Evolutionary conservation across 495 filamentous ascomycete species (phyloP), one percentile per base, ranked within the genome.

Genomic region (Hypomontagnella monticulosa): DNA sequence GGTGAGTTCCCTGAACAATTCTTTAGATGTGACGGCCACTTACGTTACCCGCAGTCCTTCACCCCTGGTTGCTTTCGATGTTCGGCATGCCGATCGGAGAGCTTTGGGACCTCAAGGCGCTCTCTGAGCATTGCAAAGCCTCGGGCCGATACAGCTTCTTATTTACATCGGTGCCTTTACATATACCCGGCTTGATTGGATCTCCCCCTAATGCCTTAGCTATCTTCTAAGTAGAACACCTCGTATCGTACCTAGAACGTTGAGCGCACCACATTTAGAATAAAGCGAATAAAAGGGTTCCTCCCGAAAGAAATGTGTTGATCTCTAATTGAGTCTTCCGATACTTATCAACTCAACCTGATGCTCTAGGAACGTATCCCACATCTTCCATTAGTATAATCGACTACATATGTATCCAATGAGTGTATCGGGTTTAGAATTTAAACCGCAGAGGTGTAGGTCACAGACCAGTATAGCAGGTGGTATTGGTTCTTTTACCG

Each of bases 71-170:
- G 4, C 71, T 92, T 10, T 83, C 85, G 34, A 72, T 87, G 61
- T 92, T 89, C 81, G 90, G 85, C 1, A 78, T 84, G 74, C 79
- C 82, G 0, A 82, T 89, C 33, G 87, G 86, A 4, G 87, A 89
- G 72, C 76, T 89, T 4, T 89, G 85, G 84, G 82, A 88, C 71
- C 73, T 89, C 14, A 80, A 85, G 51, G 75, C 63, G 4, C 69
- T 89, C 15, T 77, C 80, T 0, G 79, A 79, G 40, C 66, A 78
- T 30, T 87, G 85, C 67, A 74, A 76, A 63, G 78, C 78, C 63
- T 83, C 76, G 48, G 82, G 83, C 12, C 81, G 81, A 68, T 92
- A 89, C 83, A 84, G 79, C 27, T 91, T 92, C 70, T 84, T 93
- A 64, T 73, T 92, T 49, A 88, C 86, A 0, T 88, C 84, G 72